phyloP scores from a whole-genome alignment of 2,329 filamentous ascomycete genomes.

The Torrubiella hemipterigena region DNA sequence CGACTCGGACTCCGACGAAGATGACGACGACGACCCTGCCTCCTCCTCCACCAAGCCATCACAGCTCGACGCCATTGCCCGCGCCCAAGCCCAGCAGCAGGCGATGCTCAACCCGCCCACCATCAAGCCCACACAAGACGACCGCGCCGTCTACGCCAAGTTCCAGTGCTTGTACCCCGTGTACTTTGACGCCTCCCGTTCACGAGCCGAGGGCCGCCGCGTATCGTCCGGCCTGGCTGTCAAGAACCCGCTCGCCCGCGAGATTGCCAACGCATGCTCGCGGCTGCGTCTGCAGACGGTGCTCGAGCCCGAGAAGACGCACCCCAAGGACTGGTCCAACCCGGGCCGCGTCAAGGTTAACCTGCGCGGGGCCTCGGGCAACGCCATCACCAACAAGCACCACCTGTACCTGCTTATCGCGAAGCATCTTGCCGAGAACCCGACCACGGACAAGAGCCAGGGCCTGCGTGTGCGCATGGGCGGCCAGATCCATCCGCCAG shows the following conservation, averaged over 20 bases:
- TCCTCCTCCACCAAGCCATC: conserved; percentile 14
- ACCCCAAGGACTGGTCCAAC: conserved; percentile 97
- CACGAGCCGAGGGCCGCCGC: conserved; percentile 68
- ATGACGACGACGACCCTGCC: too few relatives aligned
- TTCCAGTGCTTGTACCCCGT: conserved; percentile 90
- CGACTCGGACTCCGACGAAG: too few relatives aligned
- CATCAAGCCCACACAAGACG: conserved; percentile 22
- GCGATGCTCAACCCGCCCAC: conserved; percentile 12
- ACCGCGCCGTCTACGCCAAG: conserved; percentile 51
- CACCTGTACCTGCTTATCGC: conserved; percentile 78
- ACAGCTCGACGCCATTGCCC: conserved; percentile 18
- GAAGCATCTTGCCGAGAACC: conserved; percentile 62
- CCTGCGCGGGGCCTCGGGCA: conserved; percentile 31
- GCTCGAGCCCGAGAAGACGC: conserved; percentile 82
- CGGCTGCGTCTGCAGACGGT: conserved; percentile 59
- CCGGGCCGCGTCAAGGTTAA: conserved; percentile 78
- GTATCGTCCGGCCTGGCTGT: conserved; percentile 65
- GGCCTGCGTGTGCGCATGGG: conserved; percentile 63
- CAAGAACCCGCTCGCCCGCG: conserved; percentile 72
- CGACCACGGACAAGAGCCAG: conserved; percentile 56
- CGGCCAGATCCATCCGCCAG: conserved; percentile 52
- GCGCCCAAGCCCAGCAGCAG: conserved; percentile 16
- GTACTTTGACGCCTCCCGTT: conserved; percentile 76
- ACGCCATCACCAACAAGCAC: conserved; percentile 63
- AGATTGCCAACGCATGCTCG: conserved; percentile 78